A percentile compares a stretch with the other conserved stretches of the same genome.
Conservation (phyloP, 257 asterid genomes). For the Solanum sitiens region DNA sequence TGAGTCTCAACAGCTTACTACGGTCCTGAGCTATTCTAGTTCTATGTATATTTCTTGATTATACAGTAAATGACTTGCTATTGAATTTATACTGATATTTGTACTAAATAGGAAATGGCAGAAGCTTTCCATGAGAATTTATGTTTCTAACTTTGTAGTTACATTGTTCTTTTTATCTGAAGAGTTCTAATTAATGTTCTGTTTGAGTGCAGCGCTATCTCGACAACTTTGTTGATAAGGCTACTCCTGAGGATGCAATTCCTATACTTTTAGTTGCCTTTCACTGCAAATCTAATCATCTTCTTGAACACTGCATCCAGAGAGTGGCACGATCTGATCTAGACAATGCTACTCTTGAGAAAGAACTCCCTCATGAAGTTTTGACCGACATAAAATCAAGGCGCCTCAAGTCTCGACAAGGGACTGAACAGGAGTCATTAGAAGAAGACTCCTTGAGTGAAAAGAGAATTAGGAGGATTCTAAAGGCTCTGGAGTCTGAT, state of each 20-base stretch:
- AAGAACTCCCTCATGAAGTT: conserved; percentile 61
- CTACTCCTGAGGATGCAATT: conserved; percentile 61
- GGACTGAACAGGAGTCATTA: conserved; percentile 19
- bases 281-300: conserved; percentile 38
- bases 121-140: background rate
- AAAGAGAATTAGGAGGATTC: conserved; percentile 49
- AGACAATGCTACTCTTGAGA: conserved; percentile 43
- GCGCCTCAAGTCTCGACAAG: conserved; percentile 28
- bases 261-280: conserved; percentile 62
- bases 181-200: background rate
- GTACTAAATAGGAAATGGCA: background rate
- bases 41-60: background rate
- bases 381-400: conserved; percentile 26
- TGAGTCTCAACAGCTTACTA: background rate
- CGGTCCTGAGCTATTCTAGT: background rate
- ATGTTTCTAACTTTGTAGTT: background rate
- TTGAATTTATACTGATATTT: background rate
- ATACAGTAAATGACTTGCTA: background rate
- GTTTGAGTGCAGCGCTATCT: conserved; percentile 49
- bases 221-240: conserved; percentile 57
- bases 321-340: conserved; percentile 56
- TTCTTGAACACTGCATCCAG: conserved; percentile 39
- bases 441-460: conserved; percentile 33
- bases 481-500: conserved; percentile 64
- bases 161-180: background rate